phyloP scores from a whole-genome alignment of 352 stramenopile species.

The Phytophthora tubulina region DNA sequence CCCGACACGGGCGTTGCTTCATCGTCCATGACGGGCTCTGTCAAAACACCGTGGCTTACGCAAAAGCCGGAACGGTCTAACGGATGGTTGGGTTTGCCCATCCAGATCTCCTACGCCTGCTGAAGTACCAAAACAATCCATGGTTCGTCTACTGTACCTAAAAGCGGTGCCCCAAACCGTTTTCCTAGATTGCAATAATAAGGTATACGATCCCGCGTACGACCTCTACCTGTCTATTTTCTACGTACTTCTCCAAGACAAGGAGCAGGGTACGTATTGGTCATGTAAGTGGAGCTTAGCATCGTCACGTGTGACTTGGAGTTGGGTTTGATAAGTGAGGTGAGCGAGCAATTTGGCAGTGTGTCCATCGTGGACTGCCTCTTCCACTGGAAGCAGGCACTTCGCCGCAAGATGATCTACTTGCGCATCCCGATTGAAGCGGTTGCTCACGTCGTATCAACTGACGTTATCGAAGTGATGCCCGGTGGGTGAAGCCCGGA shows the following conservation, averaged over 20 bases:
- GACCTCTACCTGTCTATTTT: conserved; percentile 11
- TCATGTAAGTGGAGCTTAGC: not conserved
- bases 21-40: too few relatives aligned
- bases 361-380: not conserved
- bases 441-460: not conserved
- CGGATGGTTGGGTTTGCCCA: conserved; percentile 10
- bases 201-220: conserved; percentile 5
- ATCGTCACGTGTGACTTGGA: conserved; percentile 1
- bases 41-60: too few relatives aligned
- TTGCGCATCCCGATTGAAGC: not conserved
- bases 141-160: conserved; percentile 5
- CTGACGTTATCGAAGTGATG: not conserved
- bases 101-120: conserved; percentile 7
- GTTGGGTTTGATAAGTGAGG: not conserved
- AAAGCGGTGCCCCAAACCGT: conserved; percentile 3
- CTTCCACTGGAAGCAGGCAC: not conserved
- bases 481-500: not conserved
- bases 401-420: conserved; percentile 11
- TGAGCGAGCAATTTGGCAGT: conserved; percentile 4
- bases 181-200: not conserved
- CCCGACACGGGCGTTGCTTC: too few relatives aligned
- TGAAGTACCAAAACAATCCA: not conserved
- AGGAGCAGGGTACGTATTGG: conserved; percentile 1
- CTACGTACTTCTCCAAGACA: conserved; percentile 3
- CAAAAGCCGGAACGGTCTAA: not conserved